Percentiles rank a stretch among this genome's conserved stretches.
phyloP scores from a whole-genome alignment of 345 rosid genomes.

The Hypericum androsaemum region DNA sequence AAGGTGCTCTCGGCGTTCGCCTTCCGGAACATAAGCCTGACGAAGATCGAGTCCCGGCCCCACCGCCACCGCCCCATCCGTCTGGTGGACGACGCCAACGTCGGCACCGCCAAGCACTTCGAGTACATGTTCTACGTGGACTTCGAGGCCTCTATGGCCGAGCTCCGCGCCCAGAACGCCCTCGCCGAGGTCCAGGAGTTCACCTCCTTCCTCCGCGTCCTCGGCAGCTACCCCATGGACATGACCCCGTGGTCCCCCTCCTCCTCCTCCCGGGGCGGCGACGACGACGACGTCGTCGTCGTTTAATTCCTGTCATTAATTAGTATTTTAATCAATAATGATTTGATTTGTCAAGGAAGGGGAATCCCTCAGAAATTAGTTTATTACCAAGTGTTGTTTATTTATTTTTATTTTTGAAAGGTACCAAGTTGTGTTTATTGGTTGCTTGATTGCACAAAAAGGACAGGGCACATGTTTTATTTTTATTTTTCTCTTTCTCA shows the following conservation, averaged over 20 bases:
- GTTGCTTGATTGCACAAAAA: too few species aligned
- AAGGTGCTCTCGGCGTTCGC: constrained; percentile 92
- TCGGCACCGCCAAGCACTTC: constrained; percentile 78
- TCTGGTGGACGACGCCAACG: constrained; percentile 60
- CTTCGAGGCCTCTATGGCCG: constrained; percentile 97
- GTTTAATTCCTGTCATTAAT: too few species aligned
- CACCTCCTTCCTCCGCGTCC: constrained; percentile 89
- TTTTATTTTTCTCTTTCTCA: too few species aligned
- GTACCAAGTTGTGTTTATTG: too few species aligned
- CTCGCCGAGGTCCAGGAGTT: constrained; percentile 94
- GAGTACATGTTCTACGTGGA: constrained; percentile 89
- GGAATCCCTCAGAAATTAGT: too few species aligned
- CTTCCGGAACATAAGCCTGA: constrained; percentile 74
- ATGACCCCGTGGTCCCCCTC: constrained; percentile 94
- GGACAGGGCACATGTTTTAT: too few species aligned
- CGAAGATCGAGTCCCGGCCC: constrained; percentile 93
- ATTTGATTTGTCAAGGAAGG: too few species aligned
- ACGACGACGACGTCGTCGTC: too few species aligned
- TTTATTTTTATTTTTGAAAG: too few species aligned
- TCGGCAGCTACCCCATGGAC: constrained; percentile 98
- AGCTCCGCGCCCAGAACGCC: constrained; percentile 88
- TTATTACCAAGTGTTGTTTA: too few species aligned
- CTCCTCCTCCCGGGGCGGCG: constrained; percentile 10
- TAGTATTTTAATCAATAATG: too few species aligned
- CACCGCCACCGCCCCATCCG: constrained; percentile 74